Evolutionary conservation across 257 asterid genomes (phyloP).

Genomic region (Rubia yunnanensis): DNA sequence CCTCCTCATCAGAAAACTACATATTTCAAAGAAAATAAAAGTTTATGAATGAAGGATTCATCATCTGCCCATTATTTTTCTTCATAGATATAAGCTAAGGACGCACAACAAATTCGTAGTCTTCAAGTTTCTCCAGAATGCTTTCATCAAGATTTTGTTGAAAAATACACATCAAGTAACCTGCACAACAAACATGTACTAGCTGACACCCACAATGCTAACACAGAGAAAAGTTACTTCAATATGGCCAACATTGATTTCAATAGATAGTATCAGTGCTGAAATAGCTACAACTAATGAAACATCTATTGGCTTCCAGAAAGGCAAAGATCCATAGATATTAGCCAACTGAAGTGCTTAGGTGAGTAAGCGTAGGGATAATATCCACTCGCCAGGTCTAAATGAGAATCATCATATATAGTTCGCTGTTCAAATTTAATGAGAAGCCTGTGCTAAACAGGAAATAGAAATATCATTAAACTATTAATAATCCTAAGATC

Average conservation of each 20-base stretch:
- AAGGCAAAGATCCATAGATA: not conserved
- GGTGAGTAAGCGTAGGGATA: no score
- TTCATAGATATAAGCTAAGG: slow-evolving; percentile 9
- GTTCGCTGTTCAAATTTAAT: not conserved
- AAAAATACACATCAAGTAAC: slow-evolving; percentile 90
- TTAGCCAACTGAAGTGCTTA: not conserved
- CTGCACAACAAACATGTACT: slow-evolving; percentile 33
- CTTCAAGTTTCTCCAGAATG: slow-evolving; percentile 60
- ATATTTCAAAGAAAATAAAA: slow-evolving; percentile 22
- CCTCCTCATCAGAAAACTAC: slow-evolving; percentile 84
- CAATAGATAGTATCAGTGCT: not conserved
- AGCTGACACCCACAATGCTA: not conserved
- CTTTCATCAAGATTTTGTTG: slow-evolving; percentile 66
- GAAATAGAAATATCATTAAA: no score
- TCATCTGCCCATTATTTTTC: slow-evolving; percentile 2
- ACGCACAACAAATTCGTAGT: slow-evolving; percentile 88
- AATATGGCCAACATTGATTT: not conserved
- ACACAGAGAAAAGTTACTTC: not conserved
- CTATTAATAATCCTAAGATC: no score
- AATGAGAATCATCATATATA: no score
- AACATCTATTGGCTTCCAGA: not conserved
- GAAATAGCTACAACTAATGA: not conserved
- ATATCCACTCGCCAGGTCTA: not conserved
- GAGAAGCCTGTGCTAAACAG: not conserved
- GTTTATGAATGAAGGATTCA: slow-evolving; percentile 16